A percentile compares a stretch with the other conserved stretches of the same genome.
Evolutionary conservation across 1,284 basidiomycete species (phyloP).

Genomic region (Sutorius eximius): DNA sequence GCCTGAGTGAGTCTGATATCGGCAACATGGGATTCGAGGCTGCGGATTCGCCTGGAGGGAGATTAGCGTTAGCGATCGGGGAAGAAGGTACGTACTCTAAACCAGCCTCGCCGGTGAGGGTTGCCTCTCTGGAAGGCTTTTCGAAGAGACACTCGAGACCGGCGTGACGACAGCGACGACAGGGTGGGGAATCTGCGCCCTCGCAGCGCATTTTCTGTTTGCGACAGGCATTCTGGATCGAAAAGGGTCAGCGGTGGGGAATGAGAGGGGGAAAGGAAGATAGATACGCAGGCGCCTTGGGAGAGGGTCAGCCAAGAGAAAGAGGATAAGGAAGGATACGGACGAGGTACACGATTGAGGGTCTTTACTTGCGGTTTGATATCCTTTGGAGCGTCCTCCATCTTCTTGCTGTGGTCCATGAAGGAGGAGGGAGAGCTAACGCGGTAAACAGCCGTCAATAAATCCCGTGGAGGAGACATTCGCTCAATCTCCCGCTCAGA

Average conservation of each 20-base stretch:
- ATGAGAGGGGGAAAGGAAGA: background rate
- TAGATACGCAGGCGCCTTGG: conserved; percentile 72
- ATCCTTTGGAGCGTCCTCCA: conserved; percentile 54
- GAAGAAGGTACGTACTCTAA: conserved; percentile 64
- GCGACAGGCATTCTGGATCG: conserved; percentile 71
- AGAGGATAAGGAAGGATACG: conserved; percentile 32
- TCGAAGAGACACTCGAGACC: conserved; percentile 87
- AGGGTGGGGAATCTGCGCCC: conserved; percentile 89
- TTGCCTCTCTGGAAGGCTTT: conserved; percentile 82
- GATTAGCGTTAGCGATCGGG: conserved; percentile 14
- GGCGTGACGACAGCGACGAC: conserved; percentile 83
- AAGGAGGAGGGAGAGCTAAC: background rate
- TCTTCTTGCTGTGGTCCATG: conserved; percentile 36
- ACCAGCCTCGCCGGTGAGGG: conserved; percentile 82
- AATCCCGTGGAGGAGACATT: background rate
- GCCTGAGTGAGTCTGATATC: conserved; percentile 70
- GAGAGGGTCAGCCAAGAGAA: conserved; percentile 15
- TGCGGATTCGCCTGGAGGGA: conserved; percentile 72
- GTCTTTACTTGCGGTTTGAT: conserved; percentile 70
- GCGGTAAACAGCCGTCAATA: background rate
- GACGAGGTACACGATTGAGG: conserved; percentile 81
- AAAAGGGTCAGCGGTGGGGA: conserved; percentile 10
- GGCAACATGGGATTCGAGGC: conserved; percentile 79
- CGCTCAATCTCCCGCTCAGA: background rate
- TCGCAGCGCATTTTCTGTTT: conserved; percentile 90